phyloP scores from a whole-genome alignment of 805 yeast species.

The Kregervanrija delftensis region DNA sequence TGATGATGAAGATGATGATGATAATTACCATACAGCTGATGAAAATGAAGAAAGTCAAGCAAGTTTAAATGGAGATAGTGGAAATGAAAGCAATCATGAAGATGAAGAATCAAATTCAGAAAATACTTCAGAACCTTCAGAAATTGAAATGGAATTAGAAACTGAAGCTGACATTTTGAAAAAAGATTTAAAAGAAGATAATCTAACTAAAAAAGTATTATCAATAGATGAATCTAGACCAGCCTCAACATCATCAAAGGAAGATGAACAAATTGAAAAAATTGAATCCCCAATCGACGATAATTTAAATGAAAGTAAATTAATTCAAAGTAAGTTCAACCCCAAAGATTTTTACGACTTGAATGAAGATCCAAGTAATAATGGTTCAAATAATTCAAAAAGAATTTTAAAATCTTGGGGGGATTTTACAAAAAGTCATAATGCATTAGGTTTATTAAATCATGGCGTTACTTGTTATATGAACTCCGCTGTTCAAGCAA shows the following conservation, averaged over 20 bases:
- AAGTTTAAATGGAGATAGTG: slow-evolving; percentile 10
- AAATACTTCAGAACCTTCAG: background rate
- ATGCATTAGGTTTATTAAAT: slow-evolving; percentile 72
- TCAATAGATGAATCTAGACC: slow-evolving; percentile 13
- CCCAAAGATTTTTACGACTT: slow-evolving; percentile 44
- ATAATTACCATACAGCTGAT: slow-evolving; percentile 26
- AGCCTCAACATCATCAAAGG: slow-evolving; percentile 11
- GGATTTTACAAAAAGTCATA: slow-evolving; percentile 39
- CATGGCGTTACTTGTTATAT: slow-evolving; percentile 96
- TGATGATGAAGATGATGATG: slow-evolving; percentile 23
- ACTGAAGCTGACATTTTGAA: slow-evolving; percentile 15
- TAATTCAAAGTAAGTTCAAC: slow-evolving; percentile 16
- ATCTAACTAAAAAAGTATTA: slow-evolving; percentile 19
- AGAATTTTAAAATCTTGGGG: slow-evolving; percentile 71
- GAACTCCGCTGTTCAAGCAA: slow-evolving; percentile 88
- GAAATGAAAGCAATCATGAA: background rate
- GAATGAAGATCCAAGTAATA: slow-evolving; percentile 51
- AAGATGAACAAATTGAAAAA: slow-evolving; percentile 11
- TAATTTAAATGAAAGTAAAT: slow-evolving; percentile 12
- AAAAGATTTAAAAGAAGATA: slow-evolving; percentile 23
- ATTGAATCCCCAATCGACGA: slow-evolving; percentile 20
- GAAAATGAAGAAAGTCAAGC: slow-evolving; percentile 12
- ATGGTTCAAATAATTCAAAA: slow-evolving; percentile 53
- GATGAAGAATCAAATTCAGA: slow-evolving; percentile 3
- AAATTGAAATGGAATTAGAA: background rate